phyloP scores from a whole-genome alignment of 2,329 filamentous ascomycete genomes.

The Calonectria montana region DNA sequence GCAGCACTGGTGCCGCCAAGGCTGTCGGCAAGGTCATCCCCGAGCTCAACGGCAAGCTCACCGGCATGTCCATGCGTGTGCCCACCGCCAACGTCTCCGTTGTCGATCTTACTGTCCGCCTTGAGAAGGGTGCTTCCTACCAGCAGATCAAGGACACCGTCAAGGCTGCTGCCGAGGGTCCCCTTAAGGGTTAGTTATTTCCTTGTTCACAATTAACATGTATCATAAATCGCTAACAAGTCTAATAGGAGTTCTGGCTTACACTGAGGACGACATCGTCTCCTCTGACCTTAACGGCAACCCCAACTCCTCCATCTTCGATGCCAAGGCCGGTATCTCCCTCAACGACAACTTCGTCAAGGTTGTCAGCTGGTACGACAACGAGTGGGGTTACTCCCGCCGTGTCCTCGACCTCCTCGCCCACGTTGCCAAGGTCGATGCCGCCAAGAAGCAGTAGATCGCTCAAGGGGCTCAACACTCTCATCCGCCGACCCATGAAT shows the following conservation, averaged over 20 bases:
- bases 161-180: slow-evolving; percentile 86
- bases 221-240: slow-evolving; percentile 23
- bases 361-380: slow-evolving; percentile 98
- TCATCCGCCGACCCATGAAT: slow-evolving; percentile 16
- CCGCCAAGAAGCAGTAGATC: slow-evolving; percentile 56
- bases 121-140: slow-evolving; percentile 89
- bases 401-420: slow-evolving; percentile 86
- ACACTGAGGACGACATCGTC: slow-evolving; percentile 98
- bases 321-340: slow-evolving; percentile 98
- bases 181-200: slow-evolving; percentile 80
- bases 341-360: slow-evolving; percentile 99
- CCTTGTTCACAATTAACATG: not conserved
- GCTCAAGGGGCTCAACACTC: slow-evolving; percentile 28
- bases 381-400: slow-evolving; percentile 99
- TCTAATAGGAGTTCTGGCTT: slow-evolving; percentile 80
- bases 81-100: slow-evolving; percentile 99
- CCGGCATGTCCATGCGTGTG: slow-evolving; percentile 99
- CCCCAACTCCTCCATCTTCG: slow-evolving; percentile 95
- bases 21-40: slow-evolving; percentile 99
- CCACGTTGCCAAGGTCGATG: slow-evolving; percentile 84
- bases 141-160: slow-evolving; percentile 93
- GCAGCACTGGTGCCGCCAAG: slow-evolving; percentile 99
- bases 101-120: slow-evolving; percentile 93
- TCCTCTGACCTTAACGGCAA: slow-evolving; percentile 95
- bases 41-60: slow-evolving; percentile 98